Percentiles rank a stretch among this genome's conserved stretches.
phyloP scores from a whole-genome alignment of 129 eudicot species.

The Flaveria sonorensis region DNA sequence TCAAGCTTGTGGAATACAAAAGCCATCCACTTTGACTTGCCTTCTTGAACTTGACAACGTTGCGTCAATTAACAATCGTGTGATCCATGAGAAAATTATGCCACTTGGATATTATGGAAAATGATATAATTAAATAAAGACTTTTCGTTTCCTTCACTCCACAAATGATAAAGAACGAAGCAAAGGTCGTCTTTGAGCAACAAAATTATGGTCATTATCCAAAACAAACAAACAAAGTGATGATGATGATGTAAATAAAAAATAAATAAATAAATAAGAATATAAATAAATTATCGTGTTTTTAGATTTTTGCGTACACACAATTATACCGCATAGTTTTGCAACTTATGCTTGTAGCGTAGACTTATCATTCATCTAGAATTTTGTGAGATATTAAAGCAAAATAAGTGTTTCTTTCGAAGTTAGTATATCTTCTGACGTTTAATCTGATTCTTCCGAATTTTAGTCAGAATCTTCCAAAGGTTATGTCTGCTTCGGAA shows the following conservation, averaged over 20 bases:
- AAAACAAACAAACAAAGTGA: not conserved
- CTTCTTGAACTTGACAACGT: conserved; percentile 41
- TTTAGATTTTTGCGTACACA: not conserved
- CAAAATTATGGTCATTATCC: conserved; percentile 20
- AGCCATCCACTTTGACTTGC: conserved; percentile 45
- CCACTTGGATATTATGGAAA: conserved; percentile 25
- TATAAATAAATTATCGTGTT: not conserved
- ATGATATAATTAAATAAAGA: conserved; percentile 2
- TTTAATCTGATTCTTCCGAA: too few species aligned
- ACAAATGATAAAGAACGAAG: conserved; percentile 23
- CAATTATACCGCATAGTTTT: not conserved
- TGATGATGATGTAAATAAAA: not conserved
- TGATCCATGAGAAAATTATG: not conserved
- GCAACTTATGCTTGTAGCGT: too few species aligned
- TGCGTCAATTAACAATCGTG: conserved; percentile 33
- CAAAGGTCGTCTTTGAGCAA: conserved; percentile 22
- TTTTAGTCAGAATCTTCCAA: too few species aligned
- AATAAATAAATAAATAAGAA: not conserved
- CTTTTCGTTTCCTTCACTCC: conserved; percentile 29
- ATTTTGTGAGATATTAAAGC: too few species aligned
- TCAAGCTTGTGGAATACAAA: conserved; percentile 27
- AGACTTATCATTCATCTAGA: too few species aligned
- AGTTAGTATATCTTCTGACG: too few species aligned
- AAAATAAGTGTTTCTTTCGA: too few species aligned
- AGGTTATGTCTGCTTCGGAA: too few species aligned